Evolutionary conservation across 129 eudicot genomes (phyloP).

Genomic region (Escallonia herrerae): DNA sequence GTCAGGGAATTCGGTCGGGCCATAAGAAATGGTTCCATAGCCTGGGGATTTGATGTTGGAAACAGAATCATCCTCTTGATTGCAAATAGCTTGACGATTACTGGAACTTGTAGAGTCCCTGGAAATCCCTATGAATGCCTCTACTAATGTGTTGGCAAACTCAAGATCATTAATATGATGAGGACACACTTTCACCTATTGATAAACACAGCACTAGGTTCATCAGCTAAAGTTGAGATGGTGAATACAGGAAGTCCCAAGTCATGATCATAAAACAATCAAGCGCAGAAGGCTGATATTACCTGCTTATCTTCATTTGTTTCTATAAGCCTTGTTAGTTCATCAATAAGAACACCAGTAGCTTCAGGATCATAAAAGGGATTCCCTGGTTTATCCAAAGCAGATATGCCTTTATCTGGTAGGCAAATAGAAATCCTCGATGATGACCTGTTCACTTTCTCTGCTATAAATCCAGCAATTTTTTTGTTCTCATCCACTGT

Average conservation of each 20-base stretch:
- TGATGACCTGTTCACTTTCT: slow-evolving; percentile 65
- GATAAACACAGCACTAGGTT: slow-evolving; percentile 1
- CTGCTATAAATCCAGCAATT: slow-evolving; percentile 79
- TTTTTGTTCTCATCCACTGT: slow-evolving; percentile 73
- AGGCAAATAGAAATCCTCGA: slow-evolving; percentile 75
- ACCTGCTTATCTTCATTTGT: slow-evolving; percentile 76
- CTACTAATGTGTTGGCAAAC: slow-evolving; percentile 81
- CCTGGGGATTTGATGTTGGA: slow-evolving; percentile 17
- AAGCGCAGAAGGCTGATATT: background rate
- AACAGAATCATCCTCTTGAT: slow-evolving; percentile 17
- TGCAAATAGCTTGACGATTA: slow-evolving; percentile 15
- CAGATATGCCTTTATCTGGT: slow-evolving; percentile 89
- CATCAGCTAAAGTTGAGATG: background rate
- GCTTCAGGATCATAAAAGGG: slow-evolving; percentile 87
- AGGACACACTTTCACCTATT: slow-evolving; percentile 66
- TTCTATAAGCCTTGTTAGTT: slow-evolving; percentile 58
- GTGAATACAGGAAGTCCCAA: background rate
- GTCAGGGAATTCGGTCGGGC: slow-evolving; percentile 66
- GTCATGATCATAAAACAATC: background rate
- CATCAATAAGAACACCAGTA: slow-evolving; percentile 59
- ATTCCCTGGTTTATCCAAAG: slow-evolving; percentile 90
- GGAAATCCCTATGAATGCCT: slow-evolving; percentile 73
- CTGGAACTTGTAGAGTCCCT: slow-evolving; percentile 17
- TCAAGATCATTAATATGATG: slow-evolving; percentile 84
- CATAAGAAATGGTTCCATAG: slow-evolving; percentile 33